Evolutionary conservation across 2,329 filamentous ascomycete genomes (phyloP), one percentile per base, ranked within the genome.

Genomic region (Calycina marina): DNA sequence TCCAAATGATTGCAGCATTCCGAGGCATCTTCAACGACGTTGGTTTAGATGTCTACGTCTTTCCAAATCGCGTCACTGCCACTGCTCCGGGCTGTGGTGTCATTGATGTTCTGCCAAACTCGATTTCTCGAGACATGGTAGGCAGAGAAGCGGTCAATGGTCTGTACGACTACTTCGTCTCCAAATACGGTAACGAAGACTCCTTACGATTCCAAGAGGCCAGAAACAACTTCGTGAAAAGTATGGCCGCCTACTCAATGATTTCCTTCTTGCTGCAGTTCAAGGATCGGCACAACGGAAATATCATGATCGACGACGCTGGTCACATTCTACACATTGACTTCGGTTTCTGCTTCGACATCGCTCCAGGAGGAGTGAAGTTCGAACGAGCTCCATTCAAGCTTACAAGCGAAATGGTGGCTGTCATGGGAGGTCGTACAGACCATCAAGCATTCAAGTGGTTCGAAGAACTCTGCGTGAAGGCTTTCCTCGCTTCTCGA

Each of bases 341-440:
- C 56, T 98, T 98, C 51, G 90, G 90, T 6, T 99, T 98, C 69
- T 96, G 88, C 61, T 98, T 99, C 59, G 92, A 98, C 52, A 96
- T 98, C 46, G 90, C 86, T 1, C 90, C 90, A 0, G 90, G 90
- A 29, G 90, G 92, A 38, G 85, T 98, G 50, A 88, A 86, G 47
- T 99, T 99, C 52, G 90, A 99, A 63, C 79, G 90, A 14, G 90
- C 90, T 0, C 90, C 90, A 0, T 99, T 99, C 68, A 99, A 99
- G 60, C 72, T 99, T 34, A 98, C 90, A 1, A 71, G 75, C 5
- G 90, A 99, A 55, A 98, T 98, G 92, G 70, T 98, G 38, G 83
- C 86, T n/a, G 90, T 99, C 47, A 96, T 99, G 88, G 88, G 90
- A 32, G 86, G 86, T 37, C 76, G 68, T 34, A 78, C 74, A 3